Evolutionary conservation across 805 yeast genomes (phyloP).

Genomic region (Schwanniomyces sp.): DNA sequence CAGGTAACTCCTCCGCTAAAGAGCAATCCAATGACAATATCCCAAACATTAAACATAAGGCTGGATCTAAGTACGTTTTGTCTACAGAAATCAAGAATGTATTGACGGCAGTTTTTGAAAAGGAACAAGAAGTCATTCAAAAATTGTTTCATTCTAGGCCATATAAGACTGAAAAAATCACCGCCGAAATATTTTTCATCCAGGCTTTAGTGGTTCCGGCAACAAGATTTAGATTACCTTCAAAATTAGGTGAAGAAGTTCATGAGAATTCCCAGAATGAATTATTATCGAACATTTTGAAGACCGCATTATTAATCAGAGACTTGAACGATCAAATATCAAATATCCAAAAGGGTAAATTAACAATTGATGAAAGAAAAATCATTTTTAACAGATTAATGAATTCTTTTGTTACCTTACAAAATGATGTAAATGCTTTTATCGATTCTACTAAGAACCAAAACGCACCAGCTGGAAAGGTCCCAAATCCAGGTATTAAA

Average conservation of each 20-base stretch:
- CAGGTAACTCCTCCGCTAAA: slow-evolving; percentile 12
- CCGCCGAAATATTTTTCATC: slow-evolving; percentile 85
- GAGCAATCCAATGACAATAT: slow-evolving; percentile 23
- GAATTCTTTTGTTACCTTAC: slow-evolving; percentile 94
- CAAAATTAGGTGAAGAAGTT: slow-evolving; percentile 92
- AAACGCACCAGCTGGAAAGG: slow-evolving; percentile 61
- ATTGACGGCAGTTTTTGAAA: slow-evolving; percentile 69
- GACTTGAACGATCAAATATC: slow-evolving; percentile 86
- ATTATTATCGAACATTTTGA: slow-evolving; percentile 73
- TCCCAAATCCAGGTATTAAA: slow-evolving; percentile 92
- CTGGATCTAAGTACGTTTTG: slow-evolving; percentile 81
- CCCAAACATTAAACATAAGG: slow-evolving; percentile 56
- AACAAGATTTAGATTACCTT: slow-evolving; percentile 94
- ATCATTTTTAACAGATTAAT: slow-evolving; percentile 82
- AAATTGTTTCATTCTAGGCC: slow-evolving; percentile 86
- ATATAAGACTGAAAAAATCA: slow-evolving; percentile 41
- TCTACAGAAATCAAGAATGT: slow-evolving; percentile 85
- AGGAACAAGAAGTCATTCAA: slow-evolving; percentile 67
- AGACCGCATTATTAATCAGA: slow-evolving; percentile 77
- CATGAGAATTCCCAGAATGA: slow-evolving; percentile 95
- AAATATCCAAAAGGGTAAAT: slow-evolving; percentile 44
- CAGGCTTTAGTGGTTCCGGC: slow-evolving; percentile 92
- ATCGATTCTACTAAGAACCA: slow-evolving; percentile 90
- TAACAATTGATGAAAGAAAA: slow-evolving; percentile 64
- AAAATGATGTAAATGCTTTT: slow-evolving; percentile 91